Conservation (phyloP, 2,329 filamentous ascomycete species). For the Pseudocercospora fuligena region DNA sequence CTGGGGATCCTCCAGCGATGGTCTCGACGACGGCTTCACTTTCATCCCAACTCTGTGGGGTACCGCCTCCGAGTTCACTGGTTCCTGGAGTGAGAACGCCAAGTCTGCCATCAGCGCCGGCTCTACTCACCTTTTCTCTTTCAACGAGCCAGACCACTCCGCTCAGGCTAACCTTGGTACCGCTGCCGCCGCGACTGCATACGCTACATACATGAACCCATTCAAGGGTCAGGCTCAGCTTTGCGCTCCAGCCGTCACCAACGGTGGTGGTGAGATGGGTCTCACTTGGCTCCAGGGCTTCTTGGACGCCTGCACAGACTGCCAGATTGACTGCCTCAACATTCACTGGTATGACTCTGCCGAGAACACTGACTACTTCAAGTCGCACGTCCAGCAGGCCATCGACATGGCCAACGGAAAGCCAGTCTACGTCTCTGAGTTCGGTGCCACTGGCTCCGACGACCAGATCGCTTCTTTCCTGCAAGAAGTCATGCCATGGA, state of each 20-base stretch:
- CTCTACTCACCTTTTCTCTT: slow-evolving; percentile 64
- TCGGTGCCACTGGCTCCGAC: slow-evolving; percentile 57
- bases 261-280: slow-evolving; percentile 57
- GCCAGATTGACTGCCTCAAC: slow-evolving; percentile 61
- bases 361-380: slow-evolving; percentile 57
- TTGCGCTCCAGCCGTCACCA: slow-evolving; percentile 65
- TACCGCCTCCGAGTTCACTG: slow-evolving; percentile 49
- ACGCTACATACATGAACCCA: slow-evolving; percentile 61
- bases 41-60: slow-evolving; percentile 70
- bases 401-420: slow-evolving; percentile 43
- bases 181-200: slow-evolving; percentile 57
- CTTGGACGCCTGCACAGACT: slow-evolving; percentile 54
- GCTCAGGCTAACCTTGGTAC: slow-evolving; percentile 64
- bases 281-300: slow-evolving; percentile 62
- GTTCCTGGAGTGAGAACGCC: slow-evolving; percentile 58
- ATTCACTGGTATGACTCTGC: slow-evolving; percentile 67
- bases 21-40: slow-evolving; percentile 51
- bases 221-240: slow-evolving; percentile 61
- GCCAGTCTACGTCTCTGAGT: slow-evolving; percentile 68
- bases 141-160: slow-evolving; percentile 72
- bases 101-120: slow-evolving; percentile 59
- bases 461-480: slow-evolving; percentile 56
- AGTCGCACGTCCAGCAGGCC: slow-evolving; percentile 57
- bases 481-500: slow-evolving; percentile 51
- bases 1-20: slow-evolving; percentile 62